A percentile compares a stretch with the other conserved stretches of the same genome.
Conservation (phyloP, 1,284 basidiomycete species). For the Phellopilus nigrolimitatus region DNA sequence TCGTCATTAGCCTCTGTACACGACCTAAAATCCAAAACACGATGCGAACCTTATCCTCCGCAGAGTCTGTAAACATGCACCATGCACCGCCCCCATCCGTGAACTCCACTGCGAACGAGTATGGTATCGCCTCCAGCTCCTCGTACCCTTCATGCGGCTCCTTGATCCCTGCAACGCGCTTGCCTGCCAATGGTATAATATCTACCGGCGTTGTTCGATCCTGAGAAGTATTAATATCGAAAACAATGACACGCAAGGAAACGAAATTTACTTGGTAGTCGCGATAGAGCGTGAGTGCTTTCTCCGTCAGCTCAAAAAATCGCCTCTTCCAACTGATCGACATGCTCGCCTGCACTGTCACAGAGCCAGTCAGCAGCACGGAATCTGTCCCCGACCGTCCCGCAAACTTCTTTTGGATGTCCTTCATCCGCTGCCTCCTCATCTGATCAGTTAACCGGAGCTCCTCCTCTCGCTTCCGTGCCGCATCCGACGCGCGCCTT, state of each 20-base stretch:
- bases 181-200: conserved; percentile 40
- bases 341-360: conserved; percentile 57
- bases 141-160: conserved; percentile 74
- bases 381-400: conserved; percentile 28
- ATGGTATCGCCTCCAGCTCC: conserved; percentile 61
- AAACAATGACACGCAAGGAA: background rate
- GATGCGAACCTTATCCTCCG: conserved; percentile 56
- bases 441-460: conserved; percentile 40
- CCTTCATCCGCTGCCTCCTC: conserved; percentile 38
- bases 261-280: conserved; percentile 43
- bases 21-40: conserved; percentile 4
- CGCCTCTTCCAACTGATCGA: conserved; percentile 61
- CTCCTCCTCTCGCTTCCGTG: conserved; percentile 40
- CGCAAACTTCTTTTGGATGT: conserved; percentile 37
- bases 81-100: conserved; percentile 43
- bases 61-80: conserved; percentile 62
- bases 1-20: conserved; percentile 7
- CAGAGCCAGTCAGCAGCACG: conserved; percentile 52
- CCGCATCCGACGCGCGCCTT: conserved; percentile 41
- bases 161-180: conserved; percentile 41
- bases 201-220: conserved; percentile 46
- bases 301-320: conserved; percentile 54
- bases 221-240: conserved; percentile 31
- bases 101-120: conserved; percentile 67
- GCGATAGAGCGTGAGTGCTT: conserved; percentile 47